These are phyloP conservation scores for Alliaria petiolata DNA, from an alignment of 345 rosid genomes.

Conservation along the genomic window DNA sequence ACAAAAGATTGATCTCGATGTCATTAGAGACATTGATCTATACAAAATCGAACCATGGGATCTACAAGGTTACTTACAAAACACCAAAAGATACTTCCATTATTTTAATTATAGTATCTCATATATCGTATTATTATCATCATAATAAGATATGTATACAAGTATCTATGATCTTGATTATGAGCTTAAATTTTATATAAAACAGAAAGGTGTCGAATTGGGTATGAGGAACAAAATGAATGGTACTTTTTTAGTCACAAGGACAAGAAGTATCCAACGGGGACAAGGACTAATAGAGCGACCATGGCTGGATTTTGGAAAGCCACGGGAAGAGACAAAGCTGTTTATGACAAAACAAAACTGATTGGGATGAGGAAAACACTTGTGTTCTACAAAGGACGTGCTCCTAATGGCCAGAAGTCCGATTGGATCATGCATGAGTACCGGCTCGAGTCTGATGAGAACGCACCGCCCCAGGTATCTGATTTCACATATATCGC, in stretches of 20 bases:
- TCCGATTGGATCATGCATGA: constrained; percentile 97
- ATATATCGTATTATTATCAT: neutral
- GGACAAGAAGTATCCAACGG: constrained; percentile 96
- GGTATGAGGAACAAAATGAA: constrained; percentile 87
- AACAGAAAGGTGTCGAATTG: constrained; percentile 73
- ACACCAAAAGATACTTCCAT: neutral
- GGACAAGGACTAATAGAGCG: constrained; percentile 93
- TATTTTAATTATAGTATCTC: neutral
- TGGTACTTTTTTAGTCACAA: constrained; percentile 98
- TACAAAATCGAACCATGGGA: constrained; percentile 97
- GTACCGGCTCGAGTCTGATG: constrained; percentile 85
- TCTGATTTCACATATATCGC: neutral
- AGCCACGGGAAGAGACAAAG: constrained; percentile 95
- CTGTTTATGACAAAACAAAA: constrained; percentile 77
- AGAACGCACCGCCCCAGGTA: constrained; percentile 95
- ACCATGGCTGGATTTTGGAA: constrained; percentile 97
- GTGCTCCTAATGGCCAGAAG: constrained; percentile 96
- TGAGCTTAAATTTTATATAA: neutral
- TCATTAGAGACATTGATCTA: constrained; percentile 86
- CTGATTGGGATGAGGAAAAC: constrained; percentile 98
- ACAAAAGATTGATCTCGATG: constrained; percentile 94
- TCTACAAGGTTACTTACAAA: constrained; percentile 60
- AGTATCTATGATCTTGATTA: neutral
- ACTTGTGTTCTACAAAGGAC: constrained; percentile 92
- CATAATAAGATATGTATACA: neutral